A percentile compares a stretch with the other conserved stretches of the same genome.
phyloP scores from a whole-genome alignment of 2,329 filamentous ascomycete genomes.

The Aspergillus quadricinctus region DNA sequence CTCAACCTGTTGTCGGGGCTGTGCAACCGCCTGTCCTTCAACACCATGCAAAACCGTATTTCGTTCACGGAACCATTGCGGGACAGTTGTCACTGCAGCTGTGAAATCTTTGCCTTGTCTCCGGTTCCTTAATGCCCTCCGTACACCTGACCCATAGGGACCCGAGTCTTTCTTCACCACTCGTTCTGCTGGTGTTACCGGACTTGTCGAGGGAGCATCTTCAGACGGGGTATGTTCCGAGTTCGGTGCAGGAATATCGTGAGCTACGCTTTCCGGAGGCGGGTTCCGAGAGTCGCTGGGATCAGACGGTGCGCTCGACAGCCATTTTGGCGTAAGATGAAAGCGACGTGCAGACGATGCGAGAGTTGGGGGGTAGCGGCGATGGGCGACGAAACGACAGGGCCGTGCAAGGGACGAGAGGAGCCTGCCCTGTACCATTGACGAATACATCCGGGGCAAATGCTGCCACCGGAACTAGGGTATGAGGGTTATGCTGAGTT shows the following conservation, averaged over 20 bases:
- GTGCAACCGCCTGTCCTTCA: constrained; percentile 7
- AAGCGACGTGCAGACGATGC: constrained; percentile 26
- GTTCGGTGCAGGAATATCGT: constrained; percentile 17
- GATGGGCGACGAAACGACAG: constrained; percentile 35
- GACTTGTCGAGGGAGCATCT: constrained; percentile 9
- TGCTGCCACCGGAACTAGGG: constrained; percentile 21
- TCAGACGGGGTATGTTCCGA: constrained; percentile 11
- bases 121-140: constrained; percentile 35
- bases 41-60: constrained; percentile 28
- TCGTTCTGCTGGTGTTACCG: constrained; percentile 13
- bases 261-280: constrained; percentile 16
- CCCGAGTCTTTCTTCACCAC: constrained; percentile 20
- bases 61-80: constrained; percentile 35
- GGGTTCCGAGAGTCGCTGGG: constrained; percentile 22
- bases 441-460: constrained; percentile 31
- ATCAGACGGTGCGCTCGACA: constrained; percentile 25
- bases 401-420: constrained; percentile 31
- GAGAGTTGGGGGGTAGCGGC: constrained; percentile 28
- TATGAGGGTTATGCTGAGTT: constrained; percentile 14
- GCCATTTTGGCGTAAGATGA: constrained; percentile 28
- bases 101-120: constrained; percentile 19
- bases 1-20: constrained; percentile 21
- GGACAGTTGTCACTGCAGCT: constrained; percentile 24
- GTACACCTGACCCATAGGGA: constrained; percentile 38
- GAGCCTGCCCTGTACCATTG: constrained; percentile 37